These are phyloP conservation scores for Termitomyces sp. DNA, from an alignment of 768 basidiomycete species.

Conservation along the genomic window DNA sequence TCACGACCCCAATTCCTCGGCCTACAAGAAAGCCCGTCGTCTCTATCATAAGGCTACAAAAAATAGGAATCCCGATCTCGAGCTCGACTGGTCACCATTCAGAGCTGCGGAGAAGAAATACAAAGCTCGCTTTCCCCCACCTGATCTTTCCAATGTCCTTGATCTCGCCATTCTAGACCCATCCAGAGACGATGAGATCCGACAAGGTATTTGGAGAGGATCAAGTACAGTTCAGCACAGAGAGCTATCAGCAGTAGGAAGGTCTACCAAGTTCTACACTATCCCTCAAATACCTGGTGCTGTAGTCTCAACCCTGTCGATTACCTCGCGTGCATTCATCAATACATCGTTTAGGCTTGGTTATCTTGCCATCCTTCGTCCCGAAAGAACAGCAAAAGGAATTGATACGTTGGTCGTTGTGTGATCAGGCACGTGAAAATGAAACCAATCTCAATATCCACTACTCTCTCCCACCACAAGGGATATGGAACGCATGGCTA, in stretches of 20 bases:
- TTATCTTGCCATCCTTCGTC: slow-evolving; percentile 76
- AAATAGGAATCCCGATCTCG: slow-evolving; percentile 37
- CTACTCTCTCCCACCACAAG: slow-evolving; percentile 66
- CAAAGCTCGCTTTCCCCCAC: slow-evolving; percentile 76
- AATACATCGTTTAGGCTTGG: slow-evolving; percentile 54
- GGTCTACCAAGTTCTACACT: slow-evolving; percentile 31
- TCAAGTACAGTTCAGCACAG: slow-evolving; percentile 28
- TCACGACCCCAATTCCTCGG: slow-evolving; percentile 41
- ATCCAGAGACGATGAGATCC: slow-evolving; percentile 33
- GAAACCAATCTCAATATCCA: slow-evolving; percentile 89
- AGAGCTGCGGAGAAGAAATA: slow-evolving; percentile 74
- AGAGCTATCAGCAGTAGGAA: slow-evolving; percentile 22
- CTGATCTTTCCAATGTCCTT: slow-evolving; percentile 61
- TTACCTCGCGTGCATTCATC: slow-evolving; percentile 7
- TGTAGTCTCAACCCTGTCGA: slow-evolving; percentile 11
- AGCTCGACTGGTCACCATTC: slow-evolving; percentile 68
- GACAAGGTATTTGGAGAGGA: slow-evolving; percentile 43
- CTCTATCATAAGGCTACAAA: slow-evolving; percentile 56
- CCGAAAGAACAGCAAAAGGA: slow-evolving; percentile 54
- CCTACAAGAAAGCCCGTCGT: slow-evolving; percentile 54
- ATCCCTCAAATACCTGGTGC: slow-evolving; percentile 57
- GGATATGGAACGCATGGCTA: slow-evolving; percentile 70
- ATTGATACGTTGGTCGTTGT: slow-evolving; percentile 68
- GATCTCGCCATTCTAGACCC: slow-evolving; percentile 53
- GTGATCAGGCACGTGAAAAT: slow-evolving; percentile 70